Base-by-base conservation (phyloP, 2,329 filamentous ascomycete species). In the Pseudogymnoascus destructans region DNA sequence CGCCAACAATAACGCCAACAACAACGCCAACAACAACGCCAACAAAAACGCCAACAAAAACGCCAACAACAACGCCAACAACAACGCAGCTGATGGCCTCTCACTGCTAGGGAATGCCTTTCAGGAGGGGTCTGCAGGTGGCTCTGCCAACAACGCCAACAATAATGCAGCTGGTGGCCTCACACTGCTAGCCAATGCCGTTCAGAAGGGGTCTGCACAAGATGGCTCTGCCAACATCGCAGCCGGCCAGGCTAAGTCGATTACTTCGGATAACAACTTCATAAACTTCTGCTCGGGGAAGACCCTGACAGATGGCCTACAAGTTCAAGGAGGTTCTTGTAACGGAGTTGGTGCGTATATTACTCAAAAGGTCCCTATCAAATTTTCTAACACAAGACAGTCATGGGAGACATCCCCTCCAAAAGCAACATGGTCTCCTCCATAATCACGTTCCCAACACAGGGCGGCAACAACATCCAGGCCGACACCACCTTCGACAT, bases 231-330 rank as follows among this genome's bases (percentile, higher is more conserved):
- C 60, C 7, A 61, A 63, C 23, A 63, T 65, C 58, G 63, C 63
- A 27, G 64, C 55, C 55, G 64, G 63, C 7, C 67, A 69, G 60
- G 63, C 66, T 19, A 40, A 57, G 46, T 69, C 67, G 0, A 8
- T 35, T 11, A 69, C 64, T 4, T 69, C 67, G 0, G 57, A 61
- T 23, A 68, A 68, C 61, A 70, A 70, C 58, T 70, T 70, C 58
- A 70, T 70, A 63, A 69, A 70, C 59, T 59, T 62, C 49, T 70
- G 68, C 52, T 42, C 61, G 13, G 68, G 68, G 15, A 64, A 67
- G 67, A 77, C 72, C 0, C 67, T 82, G 54, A 85, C 82, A 62
- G 81, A 86, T 65, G 82, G 82, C 65, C 70, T 77, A 25, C 82
- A 85, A 68, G 72, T 77, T 57, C 73, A 72, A 60, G 69, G 64